These are phyloP conservation scores for Eucalyptus polyanthemos DNA, from an alignment of 345 rosid genomes.

Conservation along the genomic window DNA sequence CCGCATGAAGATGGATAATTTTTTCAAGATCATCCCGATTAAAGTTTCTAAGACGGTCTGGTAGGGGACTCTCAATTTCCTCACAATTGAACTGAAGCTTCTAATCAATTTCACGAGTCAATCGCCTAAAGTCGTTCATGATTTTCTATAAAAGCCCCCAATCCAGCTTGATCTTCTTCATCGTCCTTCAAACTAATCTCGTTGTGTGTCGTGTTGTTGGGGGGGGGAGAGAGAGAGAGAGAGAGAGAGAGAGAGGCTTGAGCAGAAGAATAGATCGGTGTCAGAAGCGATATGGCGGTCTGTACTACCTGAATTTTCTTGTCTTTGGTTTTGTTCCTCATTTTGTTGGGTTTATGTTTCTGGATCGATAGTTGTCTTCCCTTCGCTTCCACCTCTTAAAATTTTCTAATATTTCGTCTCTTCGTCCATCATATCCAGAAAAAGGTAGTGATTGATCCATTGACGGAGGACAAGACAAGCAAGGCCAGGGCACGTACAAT, in stretches of 20 bases:
- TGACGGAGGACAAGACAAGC: too few species aligned
- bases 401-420: neutral
- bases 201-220: neutral
- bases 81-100: neutral
- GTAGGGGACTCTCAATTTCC: neutral
- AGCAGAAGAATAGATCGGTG: too few species aligned
- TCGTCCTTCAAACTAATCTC: neutral
- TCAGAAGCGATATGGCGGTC: too few species aligned
- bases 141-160: neutral
- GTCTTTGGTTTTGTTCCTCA: neutral
- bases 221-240: neutral
- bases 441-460: too few species aligned
- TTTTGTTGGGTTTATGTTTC: neutral
- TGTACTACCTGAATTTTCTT: neutral
- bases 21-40: neutral
- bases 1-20: neutral
- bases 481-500: too few species aligned
- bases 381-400: neutral
- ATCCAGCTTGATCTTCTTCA: neutral
- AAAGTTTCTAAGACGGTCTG: neutral
- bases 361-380: neutral
- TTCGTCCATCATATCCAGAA: neutral
- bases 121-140: neutral
- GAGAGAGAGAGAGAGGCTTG: too few species aligned
- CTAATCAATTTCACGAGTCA: neutral